A percentile compares a stretch with the other conserved stretches of the same genome.
These are phyloP conservation scores for Penicillium chermesinum DNA, from an alignment of 495 filamentous ascomycete species.

Conservation along the genomic window DNA sequence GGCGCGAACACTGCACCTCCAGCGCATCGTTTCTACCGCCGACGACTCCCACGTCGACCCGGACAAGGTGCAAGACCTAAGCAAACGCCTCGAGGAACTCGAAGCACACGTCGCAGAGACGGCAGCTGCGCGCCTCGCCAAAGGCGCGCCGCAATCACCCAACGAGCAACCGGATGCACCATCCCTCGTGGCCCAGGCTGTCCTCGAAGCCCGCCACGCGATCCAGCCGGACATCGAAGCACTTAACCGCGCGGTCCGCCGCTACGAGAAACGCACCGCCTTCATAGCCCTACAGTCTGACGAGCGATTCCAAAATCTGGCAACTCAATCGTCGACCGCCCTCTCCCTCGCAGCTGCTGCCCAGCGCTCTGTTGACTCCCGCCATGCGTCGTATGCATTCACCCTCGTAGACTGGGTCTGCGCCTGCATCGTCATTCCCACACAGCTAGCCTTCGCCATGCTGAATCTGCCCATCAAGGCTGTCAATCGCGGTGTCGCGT, in stretches of 20 bases:
- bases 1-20: slow-evolving; percentile 74
- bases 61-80: slow-evolving; percentile 51
- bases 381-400: slow-evolving; percentile 17
- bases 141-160: slow-evolving; percentile 2
- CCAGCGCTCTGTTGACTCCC: slow-evolving; percentile 39
- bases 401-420: slow-evolving; percentile 25
- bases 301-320: slow-evolving; percentile 61
- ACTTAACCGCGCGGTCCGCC: slow-evolving; percentile 79
- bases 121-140: slow-evolving; percentile 23
- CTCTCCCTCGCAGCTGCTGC: slow-evolving; percentile 73
- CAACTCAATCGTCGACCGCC: slow-evolving; percentile 67
- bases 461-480: slow-evolving; percentile 22
- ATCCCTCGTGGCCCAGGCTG: slow-evolving; percentile 43
- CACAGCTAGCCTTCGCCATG: slow-evolving; percentile 23
- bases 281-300: slow-evolving; percentile 70
- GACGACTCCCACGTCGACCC: slow-evolving; percentile 31
- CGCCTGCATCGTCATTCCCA: slow-evolving; percentile 25
- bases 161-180: slow-evolving; percentile 20
- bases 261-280: slow-evolving; percentile 88
- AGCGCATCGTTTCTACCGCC: slow-evolving; percentile 58
- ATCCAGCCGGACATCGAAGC: slow-evolving; percentile 83
- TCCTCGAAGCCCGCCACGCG: slow-evolving; percentile 55
- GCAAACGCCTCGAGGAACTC: slow-evolving; percentile 61
- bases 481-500: slow-evolving; percentile 13
- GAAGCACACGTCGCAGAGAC: slow-evolving; percentile 54